These are phyloP conservation scores for Clarireedia sp. DNA, from an alignment of 2,329 filamentous ascomycete genomes.

Conservation along the genomic window DNA sequence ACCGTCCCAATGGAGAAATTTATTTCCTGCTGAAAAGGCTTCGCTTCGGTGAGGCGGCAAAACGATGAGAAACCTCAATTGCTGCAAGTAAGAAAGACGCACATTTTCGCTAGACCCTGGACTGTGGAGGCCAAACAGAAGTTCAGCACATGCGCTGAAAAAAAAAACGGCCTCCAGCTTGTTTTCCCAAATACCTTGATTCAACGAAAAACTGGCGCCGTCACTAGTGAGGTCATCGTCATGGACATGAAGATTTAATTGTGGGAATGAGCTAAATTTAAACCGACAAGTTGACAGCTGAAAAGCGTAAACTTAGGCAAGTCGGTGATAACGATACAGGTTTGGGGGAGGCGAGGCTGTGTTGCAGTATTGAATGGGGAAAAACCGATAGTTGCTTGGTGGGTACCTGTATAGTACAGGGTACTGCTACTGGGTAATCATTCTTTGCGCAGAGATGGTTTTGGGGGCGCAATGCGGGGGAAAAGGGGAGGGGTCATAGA, in stretches of 20 bases:
- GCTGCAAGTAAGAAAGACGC: too few species aligned
- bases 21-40: background rate
- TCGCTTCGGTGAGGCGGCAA: background rate
- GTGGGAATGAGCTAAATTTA: background rate
- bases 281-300: background rate
- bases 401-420: background rate
- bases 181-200: background rate
- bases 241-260: background rate
- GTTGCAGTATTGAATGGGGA: conserved; percentile 4
- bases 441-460: background rate
- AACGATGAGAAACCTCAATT: too few species aligned
- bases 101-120: too few species aligned
- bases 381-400: background rate
- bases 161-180: background rate
- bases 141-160: too few species aligned
- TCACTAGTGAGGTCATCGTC: background rate
- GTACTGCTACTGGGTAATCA: background rate
- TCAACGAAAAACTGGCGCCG: background rate
- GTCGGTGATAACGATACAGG: background rate
- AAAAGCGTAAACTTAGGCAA: background rate
- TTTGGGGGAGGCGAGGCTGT: conserved; percentile 2
- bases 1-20: background rate
- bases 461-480: conserved; percentile 8
- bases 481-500: conserved; percentile 1
- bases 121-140: too few species aligned